Conservation (phyloP, 164 flowering plant genomes). For the Tetracentron sinense region DNA sequence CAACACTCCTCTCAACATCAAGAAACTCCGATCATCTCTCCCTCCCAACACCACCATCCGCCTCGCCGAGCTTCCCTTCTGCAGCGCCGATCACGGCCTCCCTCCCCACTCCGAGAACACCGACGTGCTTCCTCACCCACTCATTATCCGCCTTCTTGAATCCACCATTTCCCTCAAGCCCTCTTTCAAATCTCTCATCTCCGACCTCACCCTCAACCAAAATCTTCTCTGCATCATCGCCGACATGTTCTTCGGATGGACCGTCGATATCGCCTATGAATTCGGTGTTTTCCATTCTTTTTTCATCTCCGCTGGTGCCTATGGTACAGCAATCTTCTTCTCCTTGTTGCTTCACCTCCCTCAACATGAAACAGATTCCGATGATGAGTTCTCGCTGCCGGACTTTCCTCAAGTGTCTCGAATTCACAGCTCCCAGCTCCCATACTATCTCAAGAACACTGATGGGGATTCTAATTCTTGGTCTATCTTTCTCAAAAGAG, state of each 20-base stretch:
- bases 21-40: conserved; percentile 29
- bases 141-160: conserved; percentile 24
- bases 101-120: conserved; percentile 46
- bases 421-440: conserved; percentile 37
- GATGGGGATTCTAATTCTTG: conserved; percentile 34
- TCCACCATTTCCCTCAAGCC: conserved; percentile 31
- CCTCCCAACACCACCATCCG: conserved; percentile 36
- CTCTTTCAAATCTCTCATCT: conserved; percentile 23
- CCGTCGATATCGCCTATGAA: conserved; percentile 32
- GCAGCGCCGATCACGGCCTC: too few species aligned
- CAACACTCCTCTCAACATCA: conserved; percentile 48
- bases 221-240: conserved; percentile 22
- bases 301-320: conserved; percentile 40
- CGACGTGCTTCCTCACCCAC: conserved; percentile 33
- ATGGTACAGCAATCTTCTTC: conserved; percentile 40
- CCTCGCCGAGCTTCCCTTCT: conserved; percentile 40
- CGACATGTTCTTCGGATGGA: conserved; percentile 34
- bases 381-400: conserved; percentile 28
- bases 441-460: conserved; percentile 18
- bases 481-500: conserved; percentile 19
- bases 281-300: conserved; percentile 33
- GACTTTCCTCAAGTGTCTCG: conserved; percentile 41
- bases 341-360: conserved; percentile 42
- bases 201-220: background rate
- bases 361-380: conserved; percentile 6